phyloP scores from a whole-genome alignment of 1,139 yeast species.

The Suhomyces anneliseae region DNA sequence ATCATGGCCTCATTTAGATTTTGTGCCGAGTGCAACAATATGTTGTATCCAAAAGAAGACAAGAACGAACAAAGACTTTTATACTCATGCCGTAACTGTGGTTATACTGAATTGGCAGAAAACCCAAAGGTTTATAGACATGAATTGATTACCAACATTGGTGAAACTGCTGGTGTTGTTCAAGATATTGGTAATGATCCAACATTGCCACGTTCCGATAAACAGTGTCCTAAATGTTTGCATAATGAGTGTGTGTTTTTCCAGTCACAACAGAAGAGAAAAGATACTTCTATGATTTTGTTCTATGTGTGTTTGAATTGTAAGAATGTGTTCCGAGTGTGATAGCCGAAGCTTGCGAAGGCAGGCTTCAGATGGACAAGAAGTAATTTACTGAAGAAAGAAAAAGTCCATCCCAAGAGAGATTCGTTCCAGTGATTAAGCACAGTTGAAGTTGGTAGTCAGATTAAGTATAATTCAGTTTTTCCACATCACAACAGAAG shows the following conservation, averaged over 20 bases:
- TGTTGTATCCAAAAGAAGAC: slow-evolving; percentile 98
- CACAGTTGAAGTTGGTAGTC: no score
- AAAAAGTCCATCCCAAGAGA: no score
- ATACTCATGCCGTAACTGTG: slow-evolving; percentile 93
- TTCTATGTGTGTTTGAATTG: slow-evolving; percentile 91
- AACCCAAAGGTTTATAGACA: slow-evolving; percentile 88
- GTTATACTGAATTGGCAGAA: slow-evolving; percentile 89
- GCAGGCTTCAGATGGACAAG: no score
- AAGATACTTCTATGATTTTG: slow-evolving; percentile 93
- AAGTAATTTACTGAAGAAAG: no score
- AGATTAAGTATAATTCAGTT: no score
- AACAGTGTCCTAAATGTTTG: slow-evolving; percentile 88
- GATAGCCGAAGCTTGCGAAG: slow-evolving; percentile 6
- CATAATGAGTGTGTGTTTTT: slow-evolving; percentile 92
- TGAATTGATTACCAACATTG: slow-evolving; percentile 84
- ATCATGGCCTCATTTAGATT: slow-evolving; percentile 86
- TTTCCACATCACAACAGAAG: no score
- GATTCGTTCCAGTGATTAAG: no score
- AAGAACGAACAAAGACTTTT: slow-evolving; percentile 68
- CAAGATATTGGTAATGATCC: slow-evolving; percentile 97
- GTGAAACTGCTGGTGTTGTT: slow-evolving; percentile 97
- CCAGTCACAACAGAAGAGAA: slow-evolving; percentile 92
- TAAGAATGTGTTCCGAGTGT: slow-evolving; percentile 64
- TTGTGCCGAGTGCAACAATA: slow-evolving; percentile 94
- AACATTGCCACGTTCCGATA: slow-evolving; percentile 90